phyloP scores from a whole-genome alignment of 2,329 filamentous ascomycete genomes.

The Aspergillus sp. region DNA sequence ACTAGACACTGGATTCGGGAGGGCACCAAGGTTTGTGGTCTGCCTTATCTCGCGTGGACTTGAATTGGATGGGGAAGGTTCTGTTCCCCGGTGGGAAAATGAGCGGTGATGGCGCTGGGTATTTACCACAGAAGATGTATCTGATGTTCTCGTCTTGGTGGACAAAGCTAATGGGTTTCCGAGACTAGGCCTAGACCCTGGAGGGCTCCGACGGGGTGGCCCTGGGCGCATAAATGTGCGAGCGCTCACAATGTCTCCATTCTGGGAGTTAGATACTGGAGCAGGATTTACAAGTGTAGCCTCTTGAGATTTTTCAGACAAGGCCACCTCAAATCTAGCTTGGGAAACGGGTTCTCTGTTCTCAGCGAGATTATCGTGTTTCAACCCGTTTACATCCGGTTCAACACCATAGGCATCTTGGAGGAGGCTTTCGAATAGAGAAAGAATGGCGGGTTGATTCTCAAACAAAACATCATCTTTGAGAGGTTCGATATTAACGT shows the following conservation, averaged over 20 bases:
- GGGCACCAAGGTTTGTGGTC: not conserved
- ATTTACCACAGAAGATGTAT: not conserved
- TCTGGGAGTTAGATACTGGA: not conserved
- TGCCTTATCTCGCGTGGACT: not conserved
- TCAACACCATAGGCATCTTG: constrained; percentile 15
- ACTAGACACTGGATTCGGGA: constrained; percentile 21
- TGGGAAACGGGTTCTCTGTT: not conserved
- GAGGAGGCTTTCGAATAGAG: constrained; percentile 42
- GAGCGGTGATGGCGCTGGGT: not conserved
- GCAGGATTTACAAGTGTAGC: not conserved
- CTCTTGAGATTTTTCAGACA: not conserved
- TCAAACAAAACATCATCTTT: constrained; percentile 65
- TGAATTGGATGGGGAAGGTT: not conserved
- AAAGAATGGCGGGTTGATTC: constrained; percentile 45
- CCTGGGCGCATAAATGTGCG: not conserved
- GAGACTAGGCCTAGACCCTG: not conserved
- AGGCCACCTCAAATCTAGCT: not conserved
- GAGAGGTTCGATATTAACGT: constrained; percentile 62
- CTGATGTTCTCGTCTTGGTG: not conserved
- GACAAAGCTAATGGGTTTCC: not conserved
- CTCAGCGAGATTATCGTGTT: not conserved
- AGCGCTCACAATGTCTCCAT: not conserved
- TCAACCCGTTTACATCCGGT: not conserved
- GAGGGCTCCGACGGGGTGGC: not conserved
- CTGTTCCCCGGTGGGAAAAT: not conserved